Evolutionary conservation across 352 stramenopile genomes (phyloP).

Genomic region (Phytophthora vignae): DNA sequence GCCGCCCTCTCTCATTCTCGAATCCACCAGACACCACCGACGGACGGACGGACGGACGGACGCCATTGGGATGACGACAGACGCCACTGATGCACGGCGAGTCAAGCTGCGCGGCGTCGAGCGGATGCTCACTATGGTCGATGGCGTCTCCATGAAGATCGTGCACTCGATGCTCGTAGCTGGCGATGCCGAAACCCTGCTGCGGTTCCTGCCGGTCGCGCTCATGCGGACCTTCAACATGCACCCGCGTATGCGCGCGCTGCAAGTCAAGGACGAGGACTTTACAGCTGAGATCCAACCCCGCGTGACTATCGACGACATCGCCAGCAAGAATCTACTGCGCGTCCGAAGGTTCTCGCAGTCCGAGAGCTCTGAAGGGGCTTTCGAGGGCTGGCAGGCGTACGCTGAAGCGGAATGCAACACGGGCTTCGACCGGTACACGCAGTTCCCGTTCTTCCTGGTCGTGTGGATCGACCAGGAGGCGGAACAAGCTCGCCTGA

Average conservation of each 20-base stretch:
- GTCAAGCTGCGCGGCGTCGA: constrained; percentile 39
- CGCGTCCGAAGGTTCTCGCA: constrained; percentile 12
- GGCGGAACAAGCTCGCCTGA: constrained; percentile 24
- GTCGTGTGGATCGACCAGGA: constrained; percentile 35
- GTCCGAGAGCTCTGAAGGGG: not conserved
- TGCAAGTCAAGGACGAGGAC: constrained; percentile 33
- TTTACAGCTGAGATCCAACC: constrained; percentile 39
- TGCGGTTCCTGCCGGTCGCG: constrained; percentile 28
- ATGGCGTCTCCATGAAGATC: constrained; percentile 30
- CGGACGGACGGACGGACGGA: not conserved
- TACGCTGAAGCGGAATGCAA: constrained; percentile 37
- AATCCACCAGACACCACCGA: not conserved
- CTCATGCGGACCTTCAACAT: constrained; percentile 50
- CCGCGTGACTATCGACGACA: constrained; percentile 22
- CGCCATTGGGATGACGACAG: not conserved
- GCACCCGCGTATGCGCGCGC: constrained; percentile 47
- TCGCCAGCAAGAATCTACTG: constrained; percentile 22
- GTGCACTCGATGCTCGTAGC: constrained; percentile 36
- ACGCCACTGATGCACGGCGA: not conserved
- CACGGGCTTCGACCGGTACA: constrained; percentile 44
- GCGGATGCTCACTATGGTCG: constrained; percentile 31
- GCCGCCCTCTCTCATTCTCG: not conserved
- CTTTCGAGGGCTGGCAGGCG: constrained; percentile 23
- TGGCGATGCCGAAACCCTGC: constrained; percentile 21
- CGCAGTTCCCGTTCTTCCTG: constrained; percentile 46